Evolutionary conservation across 1,139 yeast species (phyloP), one percentile per base, ranked within the genome.

Genomic region (Yamadazyma jaroonii): DNA sequence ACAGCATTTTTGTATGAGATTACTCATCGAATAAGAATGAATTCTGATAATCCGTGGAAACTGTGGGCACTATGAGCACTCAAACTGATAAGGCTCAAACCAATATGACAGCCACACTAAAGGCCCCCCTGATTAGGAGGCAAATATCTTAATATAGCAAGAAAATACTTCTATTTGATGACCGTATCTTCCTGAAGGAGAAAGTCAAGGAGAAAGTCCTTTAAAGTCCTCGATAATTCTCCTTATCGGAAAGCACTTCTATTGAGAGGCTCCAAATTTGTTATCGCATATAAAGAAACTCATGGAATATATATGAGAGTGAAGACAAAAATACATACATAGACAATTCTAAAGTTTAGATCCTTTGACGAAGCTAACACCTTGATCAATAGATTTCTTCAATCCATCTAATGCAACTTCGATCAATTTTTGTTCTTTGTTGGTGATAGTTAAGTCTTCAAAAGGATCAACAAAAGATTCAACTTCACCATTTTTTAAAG

Each of bases 341-440:
- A n/a, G 8, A 29, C 5, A 6, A 9, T 5, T 13, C 26, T 28
- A 74, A 41, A 73, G 62, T 48, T 72, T 74, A 6, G 77, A 54
- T 9, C 71, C 72, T 35, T 62, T 66, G 26, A 79, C 84, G 56
- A 82, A 82, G 36, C 64, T 54, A 17, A 73, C 66, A 29, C 90
- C 90, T 58, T 80, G 83, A 11, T 62, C 67, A 40, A 83, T 81
- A 38, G 84, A 81, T 37, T 61, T 61, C 39, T 65, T 61, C 50
- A 83, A 69, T 20, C 82, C 82, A 23, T 61, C 62, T 45, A 79
- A 62, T 3, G 87, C 86, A 32, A 58, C 67, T 15, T 64, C 56
- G 24, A 79, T 61, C 55, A 81, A 57, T 45, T 64, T 61, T 42
- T 59, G 59, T 54, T 79, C 89, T 40, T 54, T 56, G 1, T 47